These are phyloP conservation scores for Starmerella potacharoeniae DNA, from an alignment of 805 yeast genomes.

Conservation along the genomic window DNA sequence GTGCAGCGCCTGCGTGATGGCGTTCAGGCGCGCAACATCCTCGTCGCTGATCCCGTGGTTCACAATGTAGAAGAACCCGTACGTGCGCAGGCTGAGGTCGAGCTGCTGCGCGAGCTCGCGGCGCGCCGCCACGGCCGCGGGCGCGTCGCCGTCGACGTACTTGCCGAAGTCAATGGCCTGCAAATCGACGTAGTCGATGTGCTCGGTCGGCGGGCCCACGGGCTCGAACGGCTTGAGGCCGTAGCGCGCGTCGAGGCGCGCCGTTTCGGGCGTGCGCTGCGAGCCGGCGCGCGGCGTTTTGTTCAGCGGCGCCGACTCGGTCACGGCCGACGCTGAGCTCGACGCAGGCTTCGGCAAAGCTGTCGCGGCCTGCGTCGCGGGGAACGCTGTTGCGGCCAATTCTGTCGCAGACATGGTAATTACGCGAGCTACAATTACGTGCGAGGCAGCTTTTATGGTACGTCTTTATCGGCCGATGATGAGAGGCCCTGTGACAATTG, in stretches of 20 bases:
- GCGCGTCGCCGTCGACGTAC: conserved; percentile 29
- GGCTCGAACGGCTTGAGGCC: conserved; percentile 7
- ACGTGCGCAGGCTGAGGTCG: conserved; percentile 33
- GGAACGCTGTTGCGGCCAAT: not conserved
- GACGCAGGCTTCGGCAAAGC: too few species aligned
- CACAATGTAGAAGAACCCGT: conserved; percentile 36
- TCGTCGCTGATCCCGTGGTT: conserved; percentile 35
- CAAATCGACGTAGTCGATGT: conserved; percentile 12
- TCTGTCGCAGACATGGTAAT: too few species aligned
- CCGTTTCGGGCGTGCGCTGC: not conserved
- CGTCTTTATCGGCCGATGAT: not conserved
- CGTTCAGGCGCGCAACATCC: conserved; percentile 29
- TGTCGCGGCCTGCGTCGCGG: too few species aligned
- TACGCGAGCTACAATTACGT: not conserved
- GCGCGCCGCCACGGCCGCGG: conserved; percentile 28
- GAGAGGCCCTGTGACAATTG: not conserved
- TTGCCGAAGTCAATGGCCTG: conserved; percentile 30
- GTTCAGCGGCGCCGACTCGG: conserved; percentile 11
- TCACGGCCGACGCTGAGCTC: not conserved
- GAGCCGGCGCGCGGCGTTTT: conserved; percentile 2
- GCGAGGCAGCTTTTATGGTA: not conserved
- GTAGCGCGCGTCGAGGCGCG: conserved; percentile 5
- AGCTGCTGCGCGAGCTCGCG: conserved; percentile 31
- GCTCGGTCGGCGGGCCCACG: conserved; percentile 11
- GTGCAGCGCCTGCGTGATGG: conserved; percentile 35